Evolutionary conservation across 1,139 yeast genomes (phyloP).

Genomic region (Suhomyces ambrosiae): DNA sequence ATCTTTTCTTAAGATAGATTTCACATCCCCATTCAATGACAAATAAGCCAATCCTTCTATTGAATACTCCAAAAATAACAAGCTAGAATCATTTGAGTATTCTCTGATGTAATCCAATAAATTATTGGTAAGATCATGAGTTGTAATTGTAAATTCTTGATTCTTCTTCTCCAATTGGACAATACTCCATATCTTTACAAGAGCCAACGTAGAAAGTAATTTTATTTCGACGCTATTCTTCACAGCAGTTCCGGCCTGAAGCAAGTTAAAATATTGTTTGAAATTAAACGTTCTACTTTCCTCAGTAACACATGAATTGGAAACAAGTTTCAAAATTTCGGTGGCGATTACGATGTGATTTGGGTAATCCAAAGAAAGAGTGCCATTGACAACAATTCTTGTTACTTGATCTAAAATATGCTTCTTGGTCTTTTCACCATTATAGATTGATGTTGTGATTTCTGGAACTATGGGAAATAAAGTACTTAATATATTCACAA

Average conservation of each 20-base stretch:
- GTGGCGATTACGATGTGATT: slow-evolving; percentile 16
- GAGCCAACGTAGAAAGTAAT: slow-evolving; percentile 35
- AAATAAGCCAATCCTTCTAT: slow-evolving; percentile 53
- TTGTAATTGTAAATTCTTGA: neutral
- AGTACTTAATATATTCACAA: slow-evolving; percentile 22
- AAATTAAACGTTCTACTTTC: slow-evolving; percentile 37
- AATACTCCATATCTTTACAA: slow-evolving; percentile 49
- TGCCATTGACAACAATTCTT: slow-evolving; percentile 8
- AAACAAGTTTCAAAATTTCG: slow-evolving; percentile 29
- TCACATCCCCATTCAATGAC: slow-evolving; percentile 38
- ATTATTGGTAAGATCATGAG: slow-evolving; percentile 10
- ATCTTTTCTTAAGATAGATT: slow-evolving; percentile 35
- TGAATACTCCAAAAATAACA: slow-evolving; percentile 22
- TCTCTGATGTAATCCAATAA: slow-evolving; percentile 10
- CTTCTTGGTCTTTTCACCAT: slow-evolving; percentile 20
- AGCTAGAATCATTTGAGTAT: slow-evolving; percentile 2
- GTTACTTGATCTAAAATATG: slow-evolving; percentile 21
- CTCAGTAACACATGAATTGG: slow-evolving; percentile 41
- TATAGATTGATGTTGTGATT: slow-evolving; percentile 24
- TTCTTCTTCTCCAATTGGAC: slow-evolving; percentile 29
- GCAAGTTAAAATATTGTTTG: slow-evolving; percentile 30
- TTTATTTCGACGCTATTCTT: slow-evolving; percentile 22
- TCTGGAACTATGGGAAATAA: slow-evolving; percentile 33
- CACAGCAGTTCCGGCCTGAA: slow-evolving; percentile 25
- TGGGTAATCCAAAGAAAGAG: slow-evolving; percentile 11